Conservation (phyloP, 2,329 filamentous ascomycete species). For the Colletotrichum tabaci region DNA sequence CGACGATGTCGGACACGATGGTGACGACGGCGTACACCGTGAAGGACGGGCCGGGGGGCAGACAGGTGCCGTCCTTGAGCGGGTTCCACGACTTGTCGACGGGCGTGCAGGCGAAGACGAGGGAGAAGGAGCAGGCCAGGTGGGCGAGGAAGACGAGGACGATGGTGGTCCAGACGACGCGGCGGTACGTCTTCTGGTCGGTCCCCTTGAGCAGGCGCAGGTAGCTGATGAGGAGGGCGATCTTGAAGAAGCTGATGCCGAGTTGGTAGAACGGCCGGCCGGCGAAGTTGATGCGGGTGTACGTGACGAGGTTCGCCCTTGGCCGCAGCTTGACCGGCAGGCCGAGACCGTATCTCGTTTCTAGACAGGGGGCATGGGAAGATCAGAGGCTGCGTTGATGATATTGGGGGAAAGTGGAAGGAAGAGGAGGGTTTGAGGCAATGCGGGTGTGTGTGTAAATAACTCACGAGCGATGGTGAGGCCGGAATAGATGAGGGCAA, state of each 20-base stretch:
- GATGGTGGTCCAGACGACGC: slow-evolving; percentile 61
- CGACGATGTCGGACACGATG: slow-evolving; percentile 65
- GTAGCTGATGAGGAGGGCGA: slow-evolving; percentile 67
- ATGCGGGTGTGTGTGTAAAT: too few species aligned
- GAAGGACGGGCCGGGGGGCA: slow-evolving; percentile 63
- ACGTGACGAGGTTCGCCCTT: slow-evolving; percentile 57
- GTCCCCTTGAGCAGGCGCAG: slow-evolving; percentile 65
- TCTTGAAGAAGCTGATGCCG: slow-evolving; percentile 71
- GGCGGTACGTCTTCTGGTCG: slow-evolving; percentile 60
- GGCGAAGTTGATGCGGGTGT: slow-evolving; percentile 66
- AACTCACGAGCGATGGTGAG: slow-evolving; percentile 65
- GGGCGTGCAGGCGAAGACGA: slow-evolving; percentile 66
- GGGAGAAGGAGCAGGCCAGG: slow-evolving; percentile 62
- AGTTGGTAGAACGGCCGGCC: slow-evolving; percentile 69
- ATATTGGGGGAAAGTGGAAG: too few species aligned
- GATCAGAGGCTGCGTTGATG: too few species aligned
- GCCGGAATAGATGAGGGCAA: slow-evolving; percentile 64
- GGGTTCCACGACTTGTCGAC: slow-evolving; percentile 64
- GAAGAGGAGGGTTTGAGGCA: too few species aligned
- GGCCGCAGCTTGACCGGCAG: slow-evolving; percentile 62
- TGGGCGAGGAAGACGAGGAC: slow-evolving; percentile 61
- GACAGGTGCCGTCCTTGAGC: slow-evolving; percentile 56
- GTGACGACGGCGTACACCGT: slow-evolving; percentile 67
- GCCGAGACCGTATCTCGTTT: slow-evolving; percentile 68
- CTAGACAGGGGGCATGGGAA: slow-evolving; percentile 46